Base-by-base conservation (phyloP, 306 rosid genomes). In the peach (Prunus persica) region DNA sequence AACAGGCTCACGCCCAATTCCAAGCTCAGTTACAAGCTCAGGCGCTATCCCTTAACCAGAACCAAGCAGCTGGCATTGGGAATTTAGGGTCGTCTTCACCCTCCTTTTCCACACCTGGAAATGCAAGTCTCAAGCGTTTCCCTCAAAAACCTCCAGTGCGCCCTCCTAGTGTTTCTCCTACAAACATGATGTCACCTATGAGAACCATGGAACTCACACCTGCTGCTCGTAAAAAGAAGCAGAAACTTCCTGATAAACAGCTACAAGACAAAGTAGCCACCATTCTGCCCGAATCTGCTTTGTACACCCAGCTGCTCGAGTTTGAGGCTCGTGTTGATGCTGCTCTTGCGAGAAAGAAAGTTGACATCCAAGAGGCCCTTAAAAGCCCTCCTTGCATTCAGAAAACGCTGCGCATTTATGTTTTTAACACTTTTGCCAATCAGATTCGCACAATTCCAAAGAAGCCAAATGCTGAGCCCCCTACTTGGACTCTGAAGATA, bases 21-120 rank as follows among this genome's bases (percentile, higher is more conserved):
- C 99, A 96, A 75, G 99, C 99, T 72, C 98, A 95, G 73, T 85
- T 95, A 62, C 98, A 95, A 71, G 97, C 98, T 75, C 98, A 92
- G 73, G 97, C 93, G 4, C 73, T 94, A 87, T 71, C 88, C 64
- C 83, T 90, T 55, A 85, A 77, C 79, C 97, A 88, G 85, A 85
- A 69, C 54, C 99, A 85, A 76, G 75, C 75, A 20, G 86, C 82
- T 62, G 93, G 91, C 30, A 84, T 88, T 60, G 91, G 87, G 60
- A 89, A 86, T 72, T 74, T 87, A 77, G 97, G 97, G 30, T 74
- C 81, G 9, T 83, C 95, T 8, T 71, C 93, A 6, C 81, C 91
- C 4, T 74, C 81, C 3, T 61, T 80, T 69, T 81, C 90, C 2
- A 91, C 91, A 0, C 90, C 89, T 0, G 92, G 91, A 1, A 86